Base-by-base conservation (phyloP, 2,329 filamentous ascomycete genomes). In the Ploettnerulaceae sp. region DNA sequence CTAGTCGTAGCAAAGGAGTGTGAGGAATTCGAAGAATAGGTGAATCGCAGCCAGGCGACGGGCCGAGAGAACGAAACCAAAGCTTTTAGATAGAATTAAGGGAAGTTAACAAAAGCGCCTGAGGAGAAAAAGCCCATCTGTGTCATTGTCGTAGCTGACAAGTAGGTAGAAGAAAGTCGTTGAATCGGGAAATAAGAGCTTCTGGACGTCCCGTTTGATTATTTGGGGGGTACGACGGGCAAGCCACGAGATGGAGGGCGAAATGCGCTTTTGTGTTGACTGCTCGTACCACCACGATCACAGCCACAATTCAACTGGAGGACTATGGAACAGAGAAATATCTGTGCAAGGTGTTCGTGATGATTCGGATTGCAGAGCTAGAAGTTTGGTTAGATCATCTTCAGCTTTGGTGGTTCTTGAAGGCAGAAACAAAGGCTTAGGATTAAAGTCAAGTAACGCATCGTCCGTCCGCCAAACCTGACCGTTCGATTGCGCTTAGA, bases 121-220 rank as follows among this genome's bases (percentile, higher is more conserved):
- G 57, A 51, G 59, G 49, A 62, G 57, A 58, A 51, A 56, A 54
- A 54, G 62, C n/a, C n/a, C 60, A 63, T 64, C 56, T 59, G 57
- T n/a, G 61, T 64, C 63, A 66, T 66, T 62, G 62, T 66, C 57
- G 54, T 60, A 49, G 51, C 57, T 53, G 57, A 58, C 51, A 54
- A 54, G 53, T 45, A 49, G 43, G 51, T 44, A 25, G 31, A 41
- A 36, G 25, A 26, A 22, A 26, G 45, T 22, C 39, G 28, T 49
- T 26, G 31, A 25, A 4, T 17, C 28, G 36, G 15, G 15, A 28
- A 18, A 25, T 39, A 2, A 26, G 20, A 41, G 26, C 17, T 51
- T 34, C 21, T 29, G 36, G 26, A 38, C 22, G 47, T 39, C n/a
- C 18, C 26, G 47, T 54, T 52, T 47, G 42, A 52, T 37, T 43